phyloP scores from a whole-genome alignment of 352 stramenopile species.

The Lagenidium sp. region DNA sequence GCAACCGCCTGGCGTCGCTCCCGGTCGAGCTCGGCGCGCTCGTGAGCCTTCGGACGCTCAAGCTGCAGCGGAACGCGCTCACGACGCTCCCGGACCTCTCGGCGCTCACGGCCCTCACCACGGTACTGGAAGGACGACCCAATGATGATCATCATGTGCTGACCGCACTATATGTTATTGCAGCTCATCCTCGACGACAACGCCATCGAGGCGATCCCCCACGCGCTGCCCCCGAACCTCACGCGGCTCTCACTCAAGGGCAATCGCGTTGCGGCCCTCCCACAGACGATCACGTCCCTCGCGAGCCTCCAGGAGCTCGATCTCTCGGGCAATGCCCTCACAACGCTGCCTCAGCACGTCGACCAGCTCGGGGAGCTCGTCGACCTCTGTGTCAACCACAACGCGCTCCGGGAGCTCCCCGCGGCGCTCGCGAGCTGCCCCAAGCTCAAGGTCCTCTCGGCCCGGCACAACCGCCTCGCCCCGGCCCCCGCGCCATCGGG shows the following conservation, averaged over 20 bases:
- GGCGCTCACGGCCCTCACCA: conserved; percentile 51
- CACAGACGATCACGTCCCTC: conserved; percentile 34
- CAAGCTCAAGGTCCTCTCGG: conserved; percentile 73
- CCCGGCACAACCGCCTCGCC: conserved; percentile 38
- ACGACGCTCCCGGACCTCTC: conserved; percentile 55
- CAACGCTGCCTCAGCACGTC: conserved; percentile 33
- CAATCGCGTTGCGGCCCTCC: conserved; percentile 41
- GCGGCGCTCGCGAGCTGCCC: conserved; percentile 33
- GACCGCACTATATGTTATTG: neutral
- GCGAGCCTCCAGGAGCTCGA: conserved; percentile 59
- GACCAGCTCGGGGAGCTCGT: conserved; percentile 38
- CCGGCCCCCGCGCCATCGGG: conserved; percentile 6
- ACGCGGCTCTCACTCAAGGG: conserved; percentile 67
- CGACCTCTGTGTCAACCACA: conserved; percentile 60
- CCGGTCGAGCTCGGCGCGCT: conserved; percentile 28
- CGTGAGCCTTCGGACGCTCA: conserved; percentile 60
- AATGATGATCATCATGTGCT: neutral
- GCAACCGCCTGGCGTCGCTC: conserved; percentile 53
- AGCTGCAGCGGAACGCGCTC: conserved; percentile 52
- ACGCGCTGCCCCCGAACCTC: conserved; percentile 53
- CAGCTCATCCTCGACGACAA: conserved; percentile 75
- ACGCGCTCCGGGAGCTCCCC: conserved; percentile 35
- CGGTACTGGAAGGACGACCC: no score
- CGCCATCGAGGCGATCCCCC: conserved; percentile 36
- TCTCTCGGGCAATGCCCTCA: conserved; percentile 46